Base-by-base conservation (phyloP, 108 stramenopile species). In the Craspedostauros australis region DNA sequence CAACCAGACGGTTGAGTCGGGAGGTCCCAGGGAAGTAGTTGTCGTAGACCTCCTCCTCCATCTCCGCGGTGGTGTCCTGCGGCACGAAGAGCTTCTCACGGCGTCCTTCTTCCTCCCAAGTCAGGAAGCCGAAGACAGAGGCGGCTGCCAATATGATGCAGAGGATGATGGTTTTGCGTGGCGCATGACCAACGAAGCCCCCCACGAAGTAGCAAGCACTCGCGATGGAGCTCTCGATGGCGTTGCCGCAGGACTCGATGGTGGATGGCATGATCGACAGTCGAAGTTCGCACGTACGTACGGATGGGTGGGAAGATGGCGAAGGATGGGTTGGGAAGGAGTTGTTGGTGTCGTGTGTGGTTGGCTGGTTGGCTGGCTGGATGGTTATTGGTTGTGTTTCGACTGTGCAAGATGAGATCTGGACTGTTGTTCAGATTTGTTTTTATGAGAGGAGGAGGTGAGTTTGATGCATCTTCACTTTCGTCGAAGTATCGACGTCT, bases 61-160 rank as follows among this genome's bases (percentile, higher is more conserved):
- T 51, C 39, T 72, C 71, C 0, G 73, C 78, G 1, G n/a, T 11
- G 1, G 78, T 80, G 22, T 44, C 55, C 37, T 80, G 78, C 8
- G 78, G 78, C n/a, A 75, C 58, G 74, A 73, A 80, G 33, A 80
- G 48, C 30, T 80, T 49, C 30, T 75, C 78, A 6, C 49, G 54
- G 15, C 77, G 64, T 54, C 57, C 65, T 37, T 80, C 74, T 0
- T 73, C 55, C 0, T 47, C 63, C 19, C 61, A 46, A 31, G 39
- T 39, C 9, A 39, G 37, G 52, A 80, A 64, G 3, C 74, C 74
- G 5, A 6, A 39, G 14, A 54, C 66, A 38, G 59, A 70, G 4
- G 30, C 34, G 4, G 31, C 46, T 11, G 40, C 20, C 11, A 70
- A 24, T 0, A 64, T 16, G 20, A 73, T 49, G 24, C 71, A 31